Base-by-base conservation (phyloP, 2,329 filamentous ascomycete species). In the Geosmithia putterillii region DNA sequence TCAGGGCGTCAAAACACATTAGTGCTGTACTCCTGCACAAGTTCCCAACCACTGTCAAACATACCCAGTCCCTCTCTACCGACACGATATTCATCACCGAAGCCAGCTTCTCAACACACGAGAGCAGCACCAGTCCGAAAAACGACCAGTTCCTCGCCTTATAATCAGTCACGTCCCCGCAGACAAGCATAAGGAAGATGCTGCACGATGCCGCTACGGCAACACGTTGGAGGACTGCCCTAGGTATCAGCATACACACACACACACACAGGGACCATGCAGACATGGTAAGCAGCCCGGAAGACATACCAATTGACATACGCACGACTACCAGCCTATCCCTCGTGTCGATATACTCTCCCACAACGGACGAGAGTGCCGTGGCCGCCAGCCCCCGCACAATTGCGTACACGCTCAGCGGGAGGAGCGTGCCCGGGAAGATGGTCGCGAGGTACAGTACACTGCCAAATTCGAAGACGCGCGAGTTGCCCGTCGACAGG, bases 31-130 rank as follows among this genome's bases (percentile, higher is more conserved):
- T 1, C 3, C 6, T 4, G 3, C 17, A 14, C 10, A 3, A 8
- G 14, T 4, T 7, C 5, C 14, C 18, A 4, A 8, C 8, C 7
- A 12, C 19, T 6, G 4, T 2, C 1, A 10, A 18, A 44, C 53
- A 17, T 49, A 76, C 70, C 82, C 83, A 86, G 51, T 88, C 83
- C 52, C 78, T 66, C 56, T 87, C 83, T 0, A 88, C 70, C 0
- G 83, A 67, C 1, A 87, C 73, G 1, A 75, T 66, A 54, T 86
- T 87, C 56, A 77, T 69, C 6, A 80, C 68, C 1, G 78, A 69
- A 14, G 67, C 69, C 8, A 86, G 58, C 55, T 87, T 88, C 59
- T 88, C 84, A 1, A 81, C 52, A 44, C 81, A 83, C 1, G 80
- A 79, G 38, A 86, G 60, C 0, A 74, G 17, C 0, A 72, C 66